A percentile compares a stretch with the other conserved stretches of the same genome.
Conservation (phyloP, 164 flowering plant species). For the Taxillus chinensis region DNA sequence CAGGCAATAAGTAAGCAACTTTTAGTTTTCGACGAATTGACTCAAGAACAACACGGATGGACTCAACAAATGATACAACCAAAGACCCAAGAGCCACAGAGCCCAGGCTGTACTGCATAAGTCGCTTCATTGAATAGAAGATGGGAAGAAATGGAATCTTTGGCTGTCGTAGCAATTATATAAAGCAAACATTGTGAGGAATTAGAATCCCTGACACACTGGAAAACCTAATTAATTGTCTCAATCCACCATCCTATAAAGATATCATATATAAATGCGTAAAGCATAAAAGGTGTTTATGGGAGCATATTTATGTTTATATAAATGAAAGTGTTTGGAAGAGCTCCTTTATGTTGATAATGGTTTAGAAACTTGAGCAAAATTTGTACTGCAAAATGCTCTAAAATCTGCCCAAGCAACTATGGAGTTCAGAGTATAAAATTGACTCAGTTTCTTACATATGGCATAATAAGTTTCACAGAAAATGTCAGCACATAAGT, state of each 20-base stretch:
- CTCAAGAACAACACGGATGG: conserved; percentile 69
- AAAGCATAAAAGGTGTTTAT: no score
- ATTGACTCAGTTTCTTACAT: no score
- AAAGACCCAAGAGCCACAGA: conserved; percentile 92
- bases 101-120: conserved; percentile 76
- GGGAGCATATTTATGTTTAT: no score
- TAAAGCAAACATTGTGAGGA: background rate
- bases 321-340: no score
- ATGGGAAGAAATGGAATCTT: conserved; percentile 90
- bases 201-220: conserved; percentile 6
- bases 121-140: conserved; percentile 86
- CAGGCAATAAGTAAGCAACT: conserved; percentile 35
- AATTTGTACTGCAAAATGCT: no score
- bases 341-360: no score
- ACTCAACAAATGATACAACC: conserved; percentile 64
- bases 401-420: no score
- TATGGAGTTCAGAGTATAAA: no score
- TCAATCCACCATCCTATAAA: background rate
- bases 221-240: no score
- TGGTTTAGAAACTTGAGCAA: no score
- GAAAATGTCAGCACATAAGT: no score
- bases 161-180: conserved; percentile 30
- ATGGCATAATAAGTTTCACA: no score
- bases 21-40: conserved; percentile 71
- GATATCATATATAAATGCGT: background rate